Evolutionary conservation across 495 filamentous ascomycete genomes (phyloP).

Genomic region (Friedmanniomyces simplex): DNA sequence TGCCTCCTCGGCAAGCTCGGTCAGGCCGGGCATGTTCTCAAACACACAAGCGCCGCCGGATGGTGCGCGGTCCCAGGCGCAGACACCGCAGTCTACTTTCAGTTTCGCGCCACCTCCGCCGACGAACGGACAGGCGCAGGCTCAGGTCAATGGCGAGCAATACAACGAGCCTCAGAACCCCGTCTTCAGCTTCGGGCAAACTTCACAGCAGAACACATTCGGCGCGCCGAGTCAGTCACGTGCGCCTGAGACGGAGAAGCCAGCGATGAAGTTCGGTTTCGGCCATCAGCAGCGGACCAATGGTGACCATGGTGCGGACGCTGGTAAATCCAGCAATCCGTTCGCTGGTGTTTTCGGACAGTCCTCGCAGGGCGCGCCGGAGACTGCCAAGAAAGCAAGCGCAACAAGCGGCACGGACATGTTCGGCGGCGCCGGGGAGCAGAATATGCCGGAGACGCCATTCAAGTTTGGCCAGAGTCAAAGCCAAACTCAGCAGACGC

Average conservation of each 20-base stretch:
- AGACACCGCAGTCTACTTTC: not conserved
- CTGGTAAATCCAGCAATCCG: not conserved
- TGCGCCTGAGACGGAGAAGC: not conserved
- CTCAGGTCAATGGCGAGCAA: not conserved
- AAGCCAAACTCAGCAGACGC: constrained; percentile 2
- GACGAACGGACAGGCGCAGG: not conserved
- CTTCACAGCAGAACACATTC: not conserved
- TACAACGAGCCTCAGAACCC: not conserved
- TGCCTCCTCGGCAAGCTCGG: not conserved
- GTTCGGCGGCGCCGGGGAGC: not conserved
- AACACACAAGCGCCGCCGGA: not conserved
- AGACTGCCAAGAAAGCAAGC: not conserved
- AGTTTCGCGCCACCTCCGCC: not conserved
- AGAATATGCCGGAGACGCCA: not conserved
- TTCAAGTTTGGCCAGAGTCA: constrained; percentile 6
- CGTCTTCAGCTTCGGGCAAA: not conserved
- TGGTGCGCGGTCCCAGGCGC: not conserved
- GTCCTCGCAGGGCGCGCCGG: not conserved
- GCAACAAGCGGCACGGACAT: not conserved
- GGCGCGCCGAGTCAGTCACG: not conserved
- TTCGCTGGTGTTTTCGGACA: not conserved
- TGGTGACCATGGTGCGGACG: not conserved
- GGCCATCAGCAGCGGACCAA: not conserved
- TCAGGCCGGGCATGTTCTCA: not conserved
- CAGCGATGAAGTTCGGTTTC: not conserved